phyloP scores from a whole-genome alignment of 2,329 filamentous ascomycete species.

The Fusarium sacchari region DNA sequence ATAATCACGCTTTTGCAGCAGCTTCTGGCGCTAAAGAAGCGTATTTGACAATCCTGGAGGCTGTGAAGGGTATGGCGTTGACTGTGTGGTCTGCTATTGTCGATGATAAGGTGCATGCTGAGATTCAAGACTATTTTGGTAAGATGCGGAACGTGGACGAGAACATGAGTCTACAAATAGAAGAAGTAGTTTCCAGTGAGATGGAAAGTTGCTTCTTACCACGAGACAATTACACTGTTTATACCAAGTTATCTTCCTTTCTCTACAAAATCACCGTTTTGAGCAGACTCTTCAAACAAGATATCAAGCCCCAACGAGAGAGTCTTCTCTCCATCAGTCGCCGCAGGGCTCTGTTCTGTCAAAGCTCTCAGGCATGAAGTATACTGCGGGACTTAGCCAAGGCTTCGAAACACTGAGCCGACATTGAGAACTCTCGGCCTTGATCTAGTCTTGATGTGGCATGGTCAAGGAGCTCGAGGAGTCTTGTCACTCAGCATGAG shows the following conservation, averaged over 20 bases:
- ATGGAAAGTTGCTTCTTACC: too few species aligned
- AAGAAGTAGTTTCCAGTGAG: not conserved
- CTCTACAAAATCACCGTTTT: not conserved
- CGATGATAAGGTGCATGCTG: not conserved
- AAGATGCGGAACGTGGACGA: not conserved
- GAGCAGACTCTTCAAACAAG: not conserved
- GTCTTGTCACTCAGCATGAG: not conserved
- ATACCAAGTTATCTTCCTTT: fast-evolving
- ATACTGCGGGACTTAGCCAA: not conserved
- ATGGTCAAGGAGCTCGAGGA: not conserved
- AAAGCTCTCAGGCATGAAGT: not conserved
- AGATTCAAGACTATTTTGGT: not conserved
- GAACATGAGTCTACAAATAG: too few species aligned
- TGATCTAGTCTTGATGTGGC: not conserved
- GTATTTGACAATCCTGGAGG: not conserved
- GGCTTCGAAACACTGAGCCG: fast-evolving
- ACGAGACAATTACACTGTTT: too few species aligned
- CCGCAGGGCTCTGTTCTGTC: not conserved
- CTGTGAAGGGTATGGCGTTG: not conserved
- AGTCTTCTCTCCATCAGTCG: not conserved
- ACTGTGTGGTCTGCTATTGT: not conserved
- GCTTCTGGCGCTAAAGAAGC: not conserved
- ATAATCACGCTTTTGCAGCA: not conserved
- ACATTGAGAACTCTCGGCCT: not conserved
- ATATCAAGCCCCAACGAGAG: not conserved